These are phyloP conservation scores for Entomortierella chlamydospora DNA, from an alignment of 192 early-diverging fungal genomes.

Conservation along the genomic window DNA sequence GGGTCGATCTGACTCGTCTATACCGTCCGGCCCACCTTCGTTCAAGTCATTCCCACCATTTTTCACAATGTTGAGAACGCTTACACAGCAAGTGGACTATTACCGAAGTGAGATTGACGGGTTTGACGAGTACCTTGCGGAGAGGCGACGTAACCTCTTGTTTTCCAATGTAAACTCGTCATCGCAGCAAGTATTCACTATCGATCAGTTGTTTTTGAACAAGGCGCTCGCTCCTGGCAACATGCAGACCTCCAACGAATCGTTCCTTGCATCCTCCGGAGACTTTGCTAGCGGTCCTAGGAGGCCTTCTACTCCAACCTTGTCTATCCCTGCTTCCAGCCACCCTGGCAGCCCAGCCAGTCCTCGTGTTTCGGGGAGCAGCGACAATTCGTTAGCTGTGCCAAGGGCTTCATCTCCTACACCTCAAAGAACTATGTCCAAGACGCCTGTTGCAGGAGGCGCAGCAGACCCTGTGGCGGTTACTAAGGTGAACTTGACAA, in stretches of 20 bases:
- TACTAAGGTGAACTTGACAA: slow-evolving; percentile 16
- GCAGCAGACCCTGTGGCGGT: slow-evolving; percentile 17
- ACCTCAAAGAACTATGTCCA: slow-evolving; percentile 5
- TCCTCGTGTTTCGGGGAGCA: slow-evolving; percentile 22
- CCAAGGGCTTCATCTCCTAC: slow-evolving; percentile 25
- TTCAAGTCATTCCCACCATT: slow-evolving; percentile 71
- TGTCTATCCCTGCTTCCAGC: slow-evolving; percentile 47
- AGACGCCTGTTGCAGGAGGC: slow-evolving; percentile 13
- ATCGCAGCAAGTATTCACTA: neutral
- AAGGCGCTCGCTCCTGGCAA: neutral
- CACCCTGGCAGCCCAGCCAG: slow-evolving; percentile 50
- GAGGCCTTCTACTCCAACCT: slow-evolving; percentile 57
- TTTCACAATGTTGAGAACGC: slow-evolving; percentile 71
- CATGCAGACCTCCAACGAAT: slow-evolving; percentile 57
- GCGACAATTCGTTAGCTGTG: neutral
- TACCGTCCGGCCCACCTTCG: slow-evolving; percentile 41
- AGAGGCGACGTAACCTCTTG: slow-evolving; percentile 66
- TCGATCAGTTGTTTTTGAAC: neutral
- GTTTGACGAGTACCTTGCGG: slow-evolving; percentile 69
- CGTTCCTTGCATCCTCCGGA: slow-evolving; percentile 7
- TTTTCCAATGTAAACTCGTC: slow-evolving; percentile 48
- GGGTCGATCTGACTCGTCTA: slow-evolving; percentile 5
- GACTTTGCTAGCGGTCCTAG: slow-evolving; percentile 19
- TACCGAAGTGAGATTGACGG: slow-evolving; percentile 67
- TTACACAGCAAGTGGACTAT: slow-evolving; percentile 75